phyloP scores from a whole-genome alignment of 2,329 filamentous ascomycete genomes.

The Colletotrichum theobromicola region DNA sequence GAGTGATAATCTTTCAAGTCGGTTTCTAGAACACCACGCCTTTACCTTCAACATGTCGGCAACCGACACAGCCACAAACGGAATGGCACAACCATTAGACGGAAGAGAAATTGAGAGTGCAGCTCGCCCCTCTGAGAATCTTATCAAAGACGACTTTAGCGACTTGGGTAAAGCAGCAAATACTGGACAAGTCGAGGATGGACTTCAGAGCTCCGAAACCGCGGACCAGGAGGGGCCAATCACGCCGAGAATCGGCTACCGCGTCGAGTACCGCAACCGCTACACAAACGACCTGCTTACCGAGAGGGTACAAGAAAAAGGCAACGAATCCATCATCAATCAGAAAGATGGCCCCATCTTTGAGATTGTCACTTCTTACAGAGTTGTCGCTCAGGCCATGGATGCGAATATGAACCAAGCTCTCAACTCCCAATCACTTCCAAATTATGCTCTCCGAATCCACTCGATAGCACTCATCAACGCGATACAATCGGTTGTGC shows the following conservation, averaged over 20 bases:
- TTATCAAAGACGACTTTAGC: too few relatives aligned
- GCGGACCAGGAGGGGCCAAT: background rate
- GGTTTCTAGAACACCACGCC: too few relatives aligned
- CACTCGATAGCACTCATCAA: conserved; percentile 20
- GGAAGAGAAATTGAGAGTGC: too few relatives aligned
- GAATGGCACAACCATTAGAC: too few relatives aligned
- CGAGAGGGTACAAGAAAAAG: background rate
- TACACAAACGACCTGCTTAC: conserved; percentile 15
- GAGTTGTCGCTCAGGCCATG: background rate
- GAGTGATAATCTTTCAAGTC: too few relatives aligned
- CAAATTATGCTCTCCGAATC: conserved; percentile 1
- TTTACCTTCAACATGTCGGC: too few relatives aligned
- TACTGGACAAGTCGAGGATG: background rate
- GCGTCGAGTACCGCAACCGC: conserved; percentile 21
- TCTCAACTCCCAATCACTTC: background rate
- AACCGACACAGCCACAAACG: too few relatives aligned
- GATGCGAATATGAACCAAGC: background rate
- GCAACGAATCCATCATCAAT: background rate
- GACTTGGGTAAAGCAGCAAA: too few relatives aligned
- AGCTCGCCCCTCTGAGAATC: too few relatives aligned
- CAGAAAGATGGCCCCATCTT: background rate
- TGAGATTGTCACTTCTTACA: background rate
- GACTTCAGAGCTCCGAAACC: background rate
- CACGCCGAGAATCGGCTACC: conserved; percentile 17
- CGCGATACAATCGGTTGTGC: conserved; percentile 22